Conservation (phyloP, 2,329 filamentous ascomycete species). For the Colletotrichum plurivorum region DNA sequence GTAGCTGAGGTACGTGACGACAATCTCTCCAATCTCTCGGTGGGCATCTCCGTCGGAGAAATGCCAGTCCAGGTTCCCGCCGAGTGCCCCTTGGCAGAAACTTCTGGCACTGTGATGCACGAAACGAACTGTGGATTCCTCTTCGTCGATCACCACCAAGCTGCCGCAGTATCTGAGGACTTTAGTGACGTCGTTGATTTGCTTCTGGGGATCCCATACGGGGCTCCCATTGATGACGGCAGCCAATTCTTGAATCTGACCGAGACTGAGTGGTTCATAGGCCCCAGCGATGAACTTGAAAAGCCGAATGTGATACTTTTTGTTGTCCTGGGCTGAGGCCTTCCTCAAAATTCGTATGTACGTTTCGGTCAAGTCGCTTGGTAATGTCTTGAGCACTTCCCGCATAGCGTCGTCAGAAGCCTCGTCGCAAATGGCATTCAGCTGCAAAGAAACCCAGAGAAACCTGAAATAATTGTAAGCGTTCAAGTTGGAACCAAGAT, state of each 20-base stretch:
- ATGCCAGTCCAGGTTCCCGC: not conserved
- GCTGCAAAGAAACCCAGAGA: conserved; percentile 50
- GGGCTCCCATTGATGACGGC: conserved; percentile 52
- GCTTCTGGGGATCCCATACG: conserved; percentile 45
- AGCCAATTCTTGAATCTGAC: conserved; percentile 55
- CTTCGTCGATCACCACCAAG: conserved; percentile 52
- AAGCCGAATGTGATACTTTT: conserved; percentile 25
- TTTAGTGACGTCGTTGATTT: conserved; percentile 41
- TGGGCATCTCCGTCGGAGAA: not conserved
- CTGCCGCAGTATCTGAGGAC: conserved; percentile 50
- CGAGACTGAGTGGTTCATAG: conserved; percentile 46
- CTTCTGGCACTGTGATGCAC: conserved; percentile 54
- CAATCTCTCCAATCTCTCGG: conserved; percentile 41
- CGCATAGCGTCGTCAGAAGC: conserved; percentile 54
- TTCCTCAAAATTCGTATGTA: conserved; percentile 50
- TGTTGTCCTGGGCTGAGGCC: conserved; percentile 44
- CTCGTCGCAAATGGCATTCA: conserved; percentile 49
- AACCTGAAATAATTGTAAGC: conserved; percentile 18
- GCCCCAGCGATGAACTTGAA: conserved; percentile 51
- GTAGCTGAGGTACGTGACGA: conserved; percentile 49
- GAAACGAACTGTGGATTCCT: conserved; percentile 47
- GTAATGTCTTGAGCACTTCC: conserved; percentile 48
- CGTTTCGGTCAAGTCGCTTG: conserved; percentile 47
- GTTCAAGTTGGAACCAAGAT: too few species aligned
- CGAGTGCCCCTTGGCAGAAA: conserved; percentile 46